Base-by-base conservation (phyloP, 1,284 basidiomycete species). In the Cutaneotrichosporon spelunceum region DNA sequence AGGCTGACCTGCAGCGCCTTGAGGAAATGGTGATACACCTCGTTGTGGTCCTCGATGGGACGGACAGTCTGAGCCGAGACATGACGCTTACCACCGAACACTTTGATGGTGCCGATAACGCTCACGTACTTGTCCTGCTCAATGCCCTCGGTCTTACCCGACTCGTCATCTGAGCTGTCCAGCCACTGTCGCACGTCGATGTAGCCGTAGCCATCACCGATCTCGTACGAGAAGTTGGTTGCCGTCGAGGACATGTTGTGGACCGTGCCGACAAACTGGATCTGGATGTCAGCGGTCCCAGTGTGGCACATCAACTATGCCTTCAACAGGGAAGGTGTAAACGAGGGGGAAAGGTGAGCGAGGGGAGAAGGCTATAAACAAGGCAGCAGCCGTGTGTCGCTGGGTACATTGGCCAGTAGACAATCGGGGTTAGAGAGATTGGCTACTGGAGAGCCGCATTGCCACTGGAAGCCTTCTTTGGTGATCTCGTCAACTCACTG, bases 161-260 rank as follows among this genome's bases (percentile, higher is more conserved):
- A 81, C 2, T 82, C 81, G 26, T 87, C 86, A 58, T 81, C 82
- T 19, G 81, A 82, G 48, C 86, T 83, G 71, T 94, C 91, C 9
- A 88, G 82, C 95, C 95, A 99, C 69, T 89, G 86, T 39, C 93
- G 85, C 26, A 88, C 91, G 72, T 97, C 92, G 33, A 97, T 87
- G 62, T 83, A 83, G 3, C 91, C 95, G 1, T 91, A 92, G 4
- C 93, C 93, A 74, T 99, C 95, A 66, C 95, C 90, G 10, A 99
- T 80, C 65, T 82, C 80, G 76, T 92, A 94, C 24, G 87, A 85
- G 57, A 86, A 84, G 69, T 95, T 94, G 3, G 93, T 98, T 1
- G 90, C 83, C 66, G 91, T 88, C 19, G 81, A 80, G 59, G 86
- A 83, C 49, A 88, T 82, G 52, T 86, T 86, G 21, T 87, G 81